Evolutionary conservation across 2,329 filamentous ascomycete species (phyloP), one percentile per base, ranked within the genome.

Genomic region (Pseudocercospora fuligena): DNA sequence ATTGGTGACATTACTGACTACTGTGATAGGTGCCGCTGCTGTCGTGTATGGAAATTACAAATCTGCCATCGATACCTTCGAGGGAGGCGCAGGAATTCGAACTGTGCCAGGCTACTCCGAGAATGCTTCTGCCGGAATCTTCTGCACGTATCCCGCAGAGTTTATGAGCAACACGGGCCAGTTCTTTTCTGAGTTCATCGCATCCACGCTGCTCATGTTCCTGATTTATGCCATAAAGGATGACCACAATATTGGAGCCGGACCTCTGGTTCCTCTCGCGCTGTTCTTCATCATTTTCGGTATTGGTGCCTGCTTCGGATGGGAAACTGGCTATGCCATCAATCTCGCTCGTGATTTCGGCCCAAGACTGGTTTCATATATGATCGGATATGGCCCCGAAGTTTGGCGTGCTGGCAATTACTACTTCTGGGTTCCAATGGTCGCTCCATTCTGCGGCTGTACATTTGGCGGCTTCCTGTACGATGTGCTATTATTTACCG

Each of bases 391-490:
- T 74, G 89, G 89, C 0, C 77, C 77, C 58, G 84, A 89, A 59
- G 90, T 92, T 0, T 92, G 89, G 87, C 84, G 82, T 9, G 86
- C 88, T 0, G 89, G 89, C 1, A 83, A 83, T 12, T 90, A 92
- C 74, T 93, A 92, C 74, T 92, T 92, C 75, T 92, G 89, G 89
- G 86, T 92, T 21, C 90, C 90, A 0, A 90, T 93, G 82, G 87
- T 93, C 3, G 85, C 89, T 1, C 90, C 90, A 0, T 92, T 92
- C 74, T 76, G 86, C 9, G 90, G 90, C 5, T 87, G 84, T 71
- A 77, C 83, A 0, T 87, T 90, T 69, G 89, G 90, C 2, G 89
- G 87, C 1, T 87, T 89, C 75, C 71, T 91, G 25, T 91, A 92
- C 74, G 89, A 92, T 75, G 74, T 86, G 1, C 87, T 91, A 75